A percentile compares a stretch with the other conserved stretches of the same genome.
phyloP scores from a whole-genome alignment of 768 basidiomycete species.

The Phaffia tasmanica region DNA sequence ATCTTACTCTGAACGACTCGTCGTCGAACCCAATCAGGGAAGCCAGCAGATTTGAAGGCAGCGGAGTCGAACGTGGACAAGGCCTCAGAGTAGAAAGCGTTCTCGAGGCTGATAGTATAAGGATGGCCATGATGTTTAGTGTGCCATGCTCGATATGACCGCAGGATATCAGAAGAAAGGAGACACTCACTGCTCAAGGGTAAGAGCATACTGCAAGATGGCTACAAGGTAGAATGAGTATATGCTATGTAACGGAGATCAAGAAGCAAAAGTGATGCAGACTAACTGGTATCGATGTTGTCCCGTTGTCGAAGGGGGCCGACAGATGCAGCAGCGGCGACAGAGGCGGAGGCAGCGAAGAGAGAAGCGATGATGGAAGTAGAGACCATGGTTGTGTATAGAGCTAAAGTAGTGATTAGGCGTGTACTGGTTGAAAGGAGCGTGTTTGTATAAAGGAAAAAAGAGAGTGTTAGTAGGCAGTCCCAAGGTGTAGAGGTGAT shows the following conservation, averaged over 20 bases:
- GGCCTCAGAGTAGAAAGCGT: conserved; percentile 29
- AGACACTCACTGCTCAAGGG: neutral
- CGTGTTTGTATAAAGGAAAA: neutral
- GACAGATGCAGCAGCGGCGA: conserved; percentile 6
- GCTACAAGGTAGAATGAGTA: neutral
- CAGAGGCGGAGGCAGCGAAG: conserved; percentile 2
- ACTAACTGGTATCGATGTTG: conserved; percentile 17
- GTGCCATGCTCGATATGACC: neutral
- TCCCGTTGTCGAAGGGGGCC: conserved; percentile 2
- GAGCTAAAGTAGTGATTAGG: neutral
- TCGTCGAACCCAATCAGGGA: conserved; percentile 44
- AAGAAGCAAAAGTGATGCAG: neutral
- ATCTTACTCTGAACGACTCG: conserved; percentile 30
- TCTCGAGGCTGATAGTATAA: conserved; percentile 19
- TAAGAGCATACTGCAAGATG: conserved; percentile 15
- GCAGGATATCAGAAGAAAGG: neutral
- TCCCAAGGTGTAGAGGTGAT: too few species aligned
- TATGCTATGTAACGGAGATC: neutral
- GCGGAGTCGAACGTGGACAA: conserved; percentile 45
- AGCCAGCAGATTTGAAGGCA: conserved; percentile 43
- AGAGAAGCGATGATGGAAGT: neutral
- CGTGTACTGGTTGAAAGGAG: neutral
- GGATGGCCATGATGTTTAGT: neutral
- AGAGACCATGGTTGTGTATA: neutral
- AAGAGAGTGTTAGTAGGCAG: neutral